These are phyloP conservation scores for Fusarium beomiforme DNA, from an alignment of 2,329 filamentous ascomycete genomes.

Conservation along the genomic window DNA sequence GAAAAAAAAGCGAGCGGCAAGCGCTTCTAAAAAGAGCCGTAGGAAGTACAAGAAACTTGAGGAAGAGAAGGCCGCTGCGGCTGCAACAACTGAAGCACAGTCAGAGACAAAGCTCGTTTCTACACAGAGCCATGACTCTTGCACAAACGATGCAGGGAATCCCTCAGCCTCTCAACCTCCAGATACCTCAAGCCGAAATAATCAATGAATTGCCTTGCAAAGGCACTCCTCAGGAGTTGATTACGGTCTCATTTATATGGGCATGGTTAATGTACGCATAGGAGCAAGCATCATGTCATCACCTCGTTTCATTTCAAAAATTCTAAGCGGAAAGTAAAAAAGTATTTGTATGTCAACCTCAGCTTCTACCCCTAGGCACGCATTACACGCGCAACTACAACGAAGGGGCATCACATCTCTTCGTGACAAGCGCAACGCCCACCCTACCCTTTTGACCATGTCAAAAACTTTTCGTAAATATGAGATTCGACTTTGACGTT, in stretches of 20 bases:
- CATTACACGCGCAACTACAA: slow-evolving; percentile 61
- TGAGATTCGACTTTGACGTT: slow-evolving; percentile 62
- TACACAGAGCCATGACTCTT: background rate
- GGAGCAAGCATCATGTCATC: slow-evolving; percentile 33
- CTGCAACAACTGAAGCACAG: background rate
- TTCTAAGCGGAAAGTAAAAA: slow-evolving; percentile 55
- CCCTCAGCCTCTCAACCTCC: background rate
- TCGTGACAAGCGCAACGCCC: slow-evolving; percentile 59
- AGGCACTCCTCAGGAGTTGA: background rate
- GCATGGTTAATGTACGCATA: background rate
- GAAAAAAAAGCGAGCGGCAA: slow-evolving; percentile 76
- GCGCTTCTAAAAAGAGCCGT: slow-evolving; percentile 81
- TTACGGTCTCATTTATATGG: background rate
- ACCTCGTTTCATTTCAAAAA: slow-evolving; percentile 44
- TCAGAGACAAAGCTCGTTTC: background rate
- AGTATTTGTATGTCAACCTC: slow-evolving; percentile 67
- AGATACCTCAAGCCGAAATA: background rate
- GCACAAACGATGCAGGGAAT: background rate
- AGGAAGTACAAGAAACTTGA: slow-evolving; percentile 78
- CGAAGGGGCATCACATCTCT: slow-evolving; percentile 60
- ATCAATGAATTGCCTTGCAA: background rate
- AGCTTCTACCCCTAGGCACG: slow-evolving; percentile 61
- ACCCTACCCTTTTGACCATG: slow-evolving; percentile 64
- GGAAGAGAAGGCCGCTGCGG: slow-evolving; percentile 53
- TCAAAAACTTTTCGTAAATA: slow-evolving; percentile 68